phyloP scores from a whole-genome alignment of 2,329 filamentous ascomycete genomes.

The Pseudopithomyces chartarum region DNA sequence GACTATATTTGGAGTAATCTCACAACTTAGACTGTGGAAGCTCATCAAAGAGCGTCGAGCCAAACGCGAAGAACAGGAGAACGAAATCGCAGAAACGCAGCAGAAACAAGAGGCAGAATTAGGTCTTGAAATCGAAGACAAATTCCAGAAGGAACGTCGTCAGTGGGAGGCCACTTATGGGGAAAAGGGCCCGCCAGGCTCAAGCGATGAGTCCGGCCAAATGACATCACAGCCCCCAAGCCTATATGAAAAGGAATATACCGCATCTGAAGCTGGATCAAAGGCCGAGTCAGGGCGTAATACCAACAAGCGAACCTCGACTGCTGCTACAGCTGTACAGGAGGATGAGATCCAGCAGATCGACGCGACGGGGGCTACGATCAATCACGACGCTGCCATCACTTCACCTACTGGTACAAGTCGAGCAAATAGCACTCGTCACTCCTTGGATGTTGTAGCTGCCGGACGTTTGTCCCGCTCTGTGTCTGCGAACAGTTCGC shows the following conservation, averaged over 20 bases:
- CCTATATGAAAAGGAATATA: slow-evolving; percentile 43
- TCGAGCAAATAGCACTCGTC: slow-evolving; percentile 10
- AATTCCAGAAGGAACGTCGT: slow-evolving; percentile 64
- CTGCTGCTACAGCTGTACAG: slow-evolving; percentile 60
- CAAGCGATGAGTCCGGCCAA: slow-evolving; percentile 54
- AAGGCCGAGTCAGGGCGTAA: slow-evolving; percentile 50
- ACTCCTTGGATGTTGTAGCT: slow-evolving; percentile 9
- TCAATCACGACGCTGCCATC: slow-evolving; percentile 12
- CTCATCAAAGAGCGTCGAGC: slow-evolving; percentile 65
- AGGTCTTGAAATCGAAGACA: slow-evolving; percentile 68
- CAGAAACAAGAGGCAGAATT: slow-evolving; percentile 71
- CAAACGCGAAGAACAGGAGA: slow-evolving; percentile 51
- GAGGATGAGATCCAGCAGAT: slow-evolving; percentile 53
- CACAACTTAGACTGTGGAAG: slow-evolving; percentile 85
- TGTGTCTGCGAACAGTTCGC: slow-evolving; percentile 20
- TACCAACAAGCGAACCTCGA: slow-evolving; percentile 46
- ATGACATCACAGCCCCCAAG: slow-evolving; percentile 39
- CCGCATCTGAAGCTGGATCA: slow-evolving; percentile 53
- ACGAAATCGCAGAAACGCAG: slow-evolving; percentile 62
- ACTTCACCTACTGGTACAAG: slow-evolving; percentile 7
- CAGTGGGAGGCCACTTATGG: slow-evolving; percentile 83
- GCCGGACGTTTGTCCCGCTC: slow-evolving; percentile 5
- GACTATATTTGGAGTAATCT: slow-evolving; percentile 75
- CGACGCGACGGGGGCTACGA: slow-evolving; percentile 36
- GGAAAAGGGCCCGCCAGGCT: slow-evolving; percentile 59